phyloP scores from a whole-genome alignment of 441 rosid genomes.

The Corymbia citriodora region DNA sequence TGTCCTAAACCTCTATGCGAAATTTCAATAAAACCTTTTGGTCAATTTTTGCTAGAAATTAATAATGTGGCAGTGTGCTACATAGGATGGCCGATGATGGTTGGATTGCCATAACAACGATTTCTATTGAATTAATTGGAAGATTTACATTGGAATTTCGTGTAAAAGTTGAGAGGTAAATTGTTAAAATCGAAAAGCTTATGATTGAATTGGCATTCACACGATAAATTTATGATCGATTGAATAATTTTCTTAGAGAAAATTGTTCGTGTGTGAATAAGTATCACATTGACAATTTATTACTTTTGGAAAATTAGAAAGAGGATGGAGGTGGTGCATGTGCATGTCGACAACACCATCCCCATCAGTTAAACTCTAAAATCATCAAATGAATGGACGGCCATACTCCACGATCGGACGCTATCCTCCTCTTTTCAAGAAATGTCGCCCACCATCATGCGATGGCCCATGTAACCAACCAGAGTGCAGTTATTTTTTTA shows the following conservation, averaged over 20 bases:
- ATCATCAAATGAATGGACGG: background rate
- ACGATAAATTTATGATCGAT: too few species aligned
- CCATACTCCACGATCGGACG: background rate
- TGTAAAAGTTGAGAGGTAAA: background rate
- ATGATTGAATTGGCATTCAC: too few species aligned
- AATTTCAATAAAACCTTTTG: too few species aligned
- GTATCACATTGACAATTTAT: background rate
- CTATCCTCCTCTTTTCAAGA: background rate
- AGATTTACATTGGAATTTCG: background rate
- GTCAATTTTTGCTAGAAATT: too few species aligned
- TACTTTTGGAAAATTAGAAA: background rate
- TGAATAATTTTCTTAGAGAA: too few species aligned
- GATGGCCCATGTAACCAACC: background rate
- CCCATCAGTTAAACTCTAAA: background rate
- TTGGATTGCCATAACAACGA: background rate
- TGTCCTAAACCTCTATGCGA: rapidly evolving
- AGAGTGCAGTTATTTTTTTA: background rate
- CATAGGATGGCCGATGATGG: rapidly evolving
- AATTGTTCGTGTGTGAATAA: background rate
- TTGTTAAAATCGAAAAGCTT: too few species aligned
- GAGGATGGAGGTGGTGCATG: background rate
- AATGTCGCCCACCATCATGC: background rate
- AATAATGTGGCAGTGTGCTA: rapidly evolving
- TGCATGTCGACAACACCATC: background rate
- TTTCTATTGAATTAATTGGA: too few species aligned